Conservation (phyloP, 2,329 filamentous ascomycete species). For the Sporothrix variecibatus region DNA sequence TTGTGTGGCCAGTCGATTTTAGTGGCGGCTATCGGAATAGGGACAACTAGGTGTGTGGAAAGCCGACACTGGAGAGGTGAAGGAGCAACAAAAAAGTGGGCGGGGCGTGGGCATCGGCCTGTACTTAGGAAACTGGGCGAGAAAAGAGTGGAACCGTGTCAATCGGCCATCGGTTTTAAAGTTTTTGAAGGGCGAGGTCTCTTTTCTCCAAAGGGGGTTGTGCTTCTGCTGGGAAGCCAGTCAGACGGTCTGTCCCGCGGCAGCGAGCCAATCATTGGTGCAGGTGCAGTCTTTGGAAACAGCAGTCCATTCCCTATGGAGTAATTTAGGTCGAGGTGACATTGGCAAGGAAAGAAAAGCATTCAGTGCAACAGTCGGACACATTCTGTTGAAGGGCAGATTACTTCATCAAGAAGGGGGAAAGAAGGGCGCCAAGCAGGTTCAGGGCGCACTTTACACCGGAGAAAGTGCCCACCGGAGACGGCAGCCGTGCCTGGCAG, state of each 20-base stretch:
- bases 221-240: no score
- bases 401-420: neutral
- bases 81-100: neutral
- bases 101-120: neutral
- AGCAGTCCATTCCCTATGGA: neutral
- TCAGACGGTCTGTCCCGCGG: neutral
- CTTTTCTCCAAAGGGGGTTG: no score
- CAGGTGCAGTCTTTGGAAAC: neutral
- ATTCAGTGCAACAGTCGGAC: no score
- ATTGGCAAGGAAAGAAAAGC: no score
- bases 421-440: neutral
- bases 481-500: neutral
- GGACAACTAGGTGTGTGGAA: neutral
- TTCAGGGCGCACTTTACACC: neutral
- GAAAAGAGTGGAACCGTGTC: neutral
- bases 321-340: neutral
- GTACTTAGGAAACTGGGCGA: neutral
- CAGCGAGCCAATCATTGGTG: neutral
- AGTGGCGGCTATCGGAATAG: conserved; percentile 9
- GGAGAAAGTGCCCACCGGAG: neutral
- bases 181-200: neutral
- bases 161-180: neutral
- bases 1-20: neutral
- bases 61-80: neutral
- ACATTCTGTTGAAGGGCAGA: neutral